Evolutionary conservation across 495 filamentous ascomycete genomes (phyloP).

Genomic region (Hyphodiscus hymeniophilus): DNA sequence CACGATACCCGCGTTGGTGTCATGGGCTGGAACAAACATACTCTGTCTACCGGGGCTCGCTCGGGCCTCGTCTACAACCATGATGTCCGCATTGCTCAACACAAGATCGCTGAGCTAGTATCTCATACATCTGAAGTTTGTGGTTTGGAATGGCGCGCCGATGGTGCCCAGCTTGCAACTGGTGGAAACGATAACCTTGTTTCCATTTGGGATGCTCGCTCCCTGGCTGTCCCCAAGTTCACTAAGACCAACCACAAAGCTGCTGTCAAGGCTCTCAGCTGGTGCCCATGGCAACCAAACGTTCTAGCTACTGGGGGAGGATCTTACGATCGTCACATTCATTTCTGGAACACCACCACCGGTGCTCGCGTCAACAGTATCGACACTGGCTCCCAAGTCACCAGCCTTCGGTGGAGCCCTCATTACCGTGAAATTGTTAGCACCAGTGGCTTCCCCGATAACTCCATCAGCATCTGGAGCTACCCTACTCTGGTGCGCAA

Average conservation of each 20-base stretch:
- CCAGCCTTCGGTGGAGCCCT: constrained; percentile 88
- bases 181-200: constrained; percentile 98
- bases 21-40: constrained; percentile 98
- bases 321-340: constrained; percentile 93
- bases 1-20: constrained; percentile 95
- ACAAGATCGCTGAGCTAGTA: constrained; percentile 95
- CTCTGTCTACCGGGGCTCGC: constrained; percentile 87
- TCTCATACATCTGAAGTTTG: constrained; percentile 97
- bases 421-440: constrained; percentile 97
- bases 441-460: constrained; percentile 96
- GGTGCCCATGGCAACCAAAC: constrained; percentile 99
- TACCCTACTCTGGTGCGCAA: constrained; percentile 95
- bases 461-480: constrained; percentile 97
- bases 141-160: constrained; percentile 92
- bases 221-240: constrained; percentile 88
- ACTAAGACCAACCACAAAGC: constrained; percentile 99
- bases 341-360: constrained; percentile 99
- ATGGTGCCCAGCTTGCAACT: constrained; percentile 92
- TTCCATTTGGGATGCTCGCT: constrained; percentile 97
- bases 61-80: constrained; percentile 98
- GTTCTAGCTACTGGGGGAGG: constrained; percentile 93
- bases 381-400: constrained; percentile 95
- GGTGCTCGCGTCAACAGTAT: constrained; percentile 98
- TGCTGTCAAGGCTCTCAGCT: constrained; percentile 94
- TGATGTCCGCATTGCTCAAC: constrained; percentile 93